Conservation (phyloP, 768 basidiomycete genomes). For the Trichaptum fuscoviolaceum region DNA sequence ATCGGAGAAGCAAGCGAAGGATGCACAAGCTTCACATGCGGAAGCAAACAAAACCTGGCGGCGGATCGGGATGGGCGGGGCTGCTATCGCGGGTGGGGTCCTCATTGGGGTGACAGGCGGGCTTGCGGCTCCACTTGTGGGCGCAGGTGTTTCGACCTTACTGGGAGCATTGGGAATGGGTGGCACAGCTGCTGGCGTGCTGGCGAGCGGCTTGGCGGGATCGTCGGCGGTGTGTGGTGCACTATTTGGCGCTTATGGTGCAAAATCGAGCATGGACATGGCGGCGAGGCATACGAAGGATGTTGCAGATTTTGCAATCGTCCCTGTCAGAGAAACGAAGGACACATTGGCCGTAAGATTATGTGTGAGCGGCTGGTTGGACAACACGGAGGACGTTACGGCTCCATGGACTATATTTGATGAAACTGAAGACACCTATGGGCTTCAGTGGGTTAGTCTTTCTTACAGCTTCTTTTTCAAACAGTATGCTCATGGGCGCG, state of each 20-base stretch:
- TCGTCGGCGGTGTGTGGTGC: conserved; percentile 54
- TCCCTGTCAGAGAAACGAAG: conserved; percentile 35
- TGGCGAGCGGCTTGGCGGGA: conserved; percentile 49
- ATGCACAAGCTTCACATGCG: conserved; percentile 37
- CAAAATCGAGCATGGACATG: conserved; percentile 41
- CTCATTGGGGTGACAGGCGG: conserved; percentile 56
- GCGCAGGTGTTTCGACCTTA: conserved; percentile 44
- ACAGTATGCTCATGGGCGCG: not conserved
- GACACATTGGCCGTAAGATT: conserved; percentile 45
- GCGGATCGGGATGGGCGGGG: conserved; percentile 43
- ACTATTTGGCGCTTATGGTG: conserved; percentile 54
- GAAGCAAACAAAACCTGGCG: conserved; percentile 35
- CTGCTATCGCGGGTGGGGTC: conserved; percentile 50
- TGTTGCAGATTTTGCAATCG: conserved; percentile 47
- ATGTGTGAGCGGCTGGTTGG: conserved; percentile 54
- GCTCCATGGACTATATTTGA: conserved; percentile 48
- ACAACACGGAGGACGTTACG: conserved; percentile 37
- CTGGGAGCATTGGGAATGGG: conserved; percentile 49
- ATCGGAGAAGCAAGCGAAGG: conserved; percentile 28
- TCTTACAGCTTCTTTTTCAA: not conserved
- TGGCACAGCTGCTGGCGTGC: conserved; percentile 44
- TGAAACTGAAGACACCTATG: conserved; percentile 44
- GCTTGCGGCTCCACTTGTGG: conserved; percentile 52
- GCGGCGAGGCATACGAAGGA: conserved; percentile 46
- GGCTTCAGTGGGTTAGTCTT: conserved; percentile 48